These are phyloP conservation scores for Trametes hirsuta DNA, from an alignment of 1,284 basidiomycete genomes.

Conservation along the genomic window DNA sequence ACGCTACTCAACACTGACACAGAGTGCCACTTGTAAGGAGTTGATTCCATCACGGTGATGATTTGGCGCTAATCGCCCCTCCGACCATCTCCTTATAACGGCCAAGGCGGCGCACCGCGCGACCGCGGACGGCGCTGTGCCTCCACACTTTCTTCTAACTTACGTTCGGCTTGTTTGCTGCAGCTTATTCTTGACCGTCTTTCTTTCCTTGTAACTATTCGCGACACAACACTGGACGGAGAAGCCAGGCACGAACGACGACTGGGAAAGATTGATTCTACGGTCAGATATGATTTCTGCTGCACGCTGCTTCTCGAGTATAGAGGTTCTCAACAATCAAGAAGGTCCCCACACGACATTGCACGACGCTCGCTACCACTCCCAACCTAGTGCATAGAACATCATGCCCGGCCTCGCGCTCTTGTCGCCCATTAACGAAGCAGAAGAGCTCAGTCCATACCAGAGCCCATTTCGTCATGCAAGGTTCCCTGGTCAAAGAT, in stretches of 20 bases:
- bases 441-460: slow-evolving; percentile 22
- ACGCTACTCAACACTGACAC: neutral
- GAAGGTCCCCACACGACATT: slow-evolving; percentile 12
- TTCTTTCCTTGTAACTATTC: neutral
- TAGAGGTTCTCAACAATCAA: slow-evolving; percentile 12
- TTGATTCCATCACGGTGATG: slow-evolving; percentile 26
- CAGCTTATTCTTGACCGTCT: neutral
- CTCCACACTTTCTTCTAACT: slow-evolving; percentile 11
- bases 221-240: neutral
- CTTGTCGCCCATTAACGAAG: slow-evolving; percentile 23
- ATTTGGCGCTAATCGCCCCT: slow-evolving; percentile 24
- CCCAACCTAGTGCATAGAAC: neutral
- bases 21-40: neutral
- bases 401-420: slow-evolving; percentile 19
- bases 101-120: slow-evolving; percentile 15
- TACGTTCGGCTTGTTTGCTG: neutral
- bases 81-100: slow-evolving; percentile 24
- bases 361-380: slow-evolving; percentile 1
- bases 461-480: slow-evolving; percentile 9
- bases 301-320: neutral
- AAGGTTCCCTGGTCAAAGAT: slow-evolving; percentile 14
- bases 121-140: slow-evolving; percentile 20
- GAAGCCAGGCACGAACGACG: neutral
- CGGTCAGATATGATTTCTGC: slow-evolving; percentile 14
- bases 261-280: neutral